phyloP scores from a whole-genome alignment of 106 monocot species.

The Chionographis japonica region DNA sequence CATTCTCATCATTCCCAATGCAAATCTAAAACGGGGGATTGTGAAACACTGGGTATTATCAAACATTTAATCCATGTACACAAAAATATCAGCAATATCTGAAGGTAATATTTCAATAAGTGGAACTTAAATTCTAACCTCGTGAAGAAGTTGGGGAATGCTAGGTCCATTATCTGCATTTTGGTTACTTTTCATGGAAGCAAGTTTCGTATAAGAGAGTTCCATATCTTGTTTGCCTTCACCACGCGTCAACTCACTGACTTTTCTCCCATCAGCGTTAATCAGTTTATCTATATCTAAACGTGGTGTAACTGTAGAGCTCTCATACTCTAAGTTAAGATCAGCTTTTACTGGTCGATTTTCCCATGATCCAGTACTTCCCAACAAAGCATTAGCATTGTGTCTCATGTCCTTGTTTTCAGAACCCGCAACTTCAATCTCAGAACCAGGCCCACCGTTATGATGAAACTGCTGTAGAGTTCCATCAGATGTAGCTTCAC shows the following conservation, averaged over 20 bases:
- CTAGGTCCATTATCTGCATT: constrained; percentile 51
- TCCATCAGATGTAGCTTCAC: constrained; percentile 42
- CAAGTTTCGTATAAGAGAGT: constrained; percentile 24
- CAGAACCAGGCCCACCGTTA: constrained; percentile 30
- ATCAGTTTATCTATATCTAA: constrained; percentile 44
- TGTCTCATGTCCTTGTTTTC: constrained; percentile 33
- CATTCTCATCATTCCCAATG: constrained; percentile 53
- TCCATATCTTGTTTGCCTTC: constrained; percentile 35
- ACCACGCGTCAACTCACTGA: constrained; percentile 13
- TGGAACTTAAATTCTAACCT: constrained; percentile 23
- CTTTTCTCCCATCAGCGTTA: constrained; percentile 39
- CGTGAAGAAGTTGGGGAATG: constrained; percentile 90
- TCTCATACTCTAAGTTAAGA: constrained; percentile 34
- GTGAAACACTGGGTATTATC: no score
- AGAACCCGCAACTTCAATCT: constrained; percentile 19
- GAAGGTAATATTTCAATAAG: neutral
- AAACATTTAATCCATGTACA: no score
- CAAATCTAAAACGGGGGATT: constrained; percentile 52
- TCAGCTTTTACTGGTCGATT: constrained; percentile 42
- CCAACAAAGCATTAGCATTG: constrained; percentile 14
- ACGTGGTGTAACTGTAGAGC: constrained; percentile 42
- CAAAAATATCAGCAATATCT: neutral
- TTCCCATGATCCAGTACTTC: constrained; percentile 25
- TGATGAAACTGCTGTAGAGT: constrained; percentile 26
- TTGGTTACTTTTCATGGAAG: constrained; percentile 29